Conservation (phyloP, 2,329 filamentous ascomycete genomes). For the Nigrospora oryzae region DNA sequence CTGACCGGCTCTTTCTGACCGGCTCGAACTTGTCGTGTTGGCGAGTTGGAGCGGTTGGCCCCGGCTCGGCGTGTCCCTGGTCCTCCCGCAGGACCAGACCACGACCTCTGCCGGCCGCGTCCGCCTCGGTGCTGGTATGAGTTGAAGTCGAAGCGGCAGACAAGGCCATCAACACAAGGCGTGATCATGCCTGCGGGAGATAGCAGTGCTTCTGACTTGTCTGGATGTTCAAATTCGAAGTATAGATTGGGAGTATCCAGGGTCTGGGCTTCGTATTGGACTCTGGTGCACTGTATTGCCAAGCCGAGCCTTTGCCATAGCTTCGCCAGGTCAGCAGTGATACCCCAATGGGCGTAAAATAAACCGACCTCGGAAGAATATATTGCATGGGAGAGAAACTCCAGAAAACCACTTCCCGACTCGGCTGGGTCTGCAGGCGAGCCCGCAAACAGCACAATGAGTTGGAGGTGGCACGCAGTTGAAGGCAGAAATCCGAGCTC, state of each 20-base stretch:
- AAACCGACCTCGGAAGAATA: not conserved
- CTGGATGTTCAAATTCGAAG: conserved; percentile 18
- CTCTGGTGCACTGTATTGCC: conserved; percentile 9
- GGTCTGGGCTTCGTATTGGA: conserved; percentile 11
- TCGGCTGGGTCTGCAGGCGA: not conserved
- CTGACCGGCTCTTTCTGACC: too few species aligned
- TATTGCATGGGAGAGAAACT: conserved; percentile 2
- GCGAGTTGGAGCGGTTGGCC: too few species aligned
- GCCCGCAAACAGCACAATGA: not conserved
- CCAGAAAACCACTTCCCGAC: not conserved
- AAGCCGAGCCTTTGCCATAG: conserved; percentile 19
- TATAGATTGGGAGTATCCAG: conserved; percentile 16
- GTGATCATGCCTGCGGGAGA: conserved; percentile 16
- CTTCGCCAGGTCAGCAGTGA: conserved; percentile 10
- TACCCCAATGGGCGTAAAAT: not conserved
- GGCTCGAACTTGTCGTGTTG: too few species aligned
- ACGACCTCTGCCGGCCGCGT: too few species aligned
- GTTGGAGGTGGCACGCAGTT: conserved; percentile 2
- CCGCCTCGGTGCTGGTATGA: not conserved
- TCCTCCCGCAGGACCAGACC: too few species aligned
- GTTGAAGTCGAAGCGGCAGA: conserved; percentile 2
- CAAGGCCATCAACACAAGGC: conserved; percentile 16
- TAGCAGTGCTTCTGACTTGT: conserved; percentile 19
- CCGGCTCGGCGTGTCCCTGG: too few species aligned
- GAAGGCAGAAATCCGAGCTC: conserved; percentile 2